These are phyloP conservation scores for Zymoseptoria crescenta DNA, from an alignment of 2,329 filamentous ascomycete species.

Conservation along the genomic window DNA sequence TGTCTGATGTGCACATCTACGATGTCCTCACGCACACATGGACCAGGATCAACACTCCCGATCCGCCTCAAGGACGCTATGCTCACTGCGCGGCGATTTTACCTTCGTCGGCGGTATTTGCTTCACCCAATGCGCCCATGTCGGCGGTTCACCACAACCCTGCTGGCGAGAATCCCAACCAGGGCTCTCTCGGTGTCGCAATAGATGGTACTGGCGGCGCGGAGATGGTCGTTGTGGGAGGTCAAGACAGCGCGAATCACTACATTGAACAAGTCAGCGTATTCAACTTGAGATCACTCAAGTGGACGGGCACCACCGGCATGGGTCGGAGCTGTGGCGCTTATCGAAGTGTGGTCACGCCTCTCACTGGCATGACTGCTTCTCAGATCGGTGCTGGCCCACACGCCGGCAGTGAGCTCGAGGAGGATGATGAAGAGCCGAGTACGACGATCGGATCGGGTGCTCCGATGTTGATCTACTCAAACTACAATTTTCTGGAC, in stretches of 20 bases:
- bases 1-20: conserved; percentile 97
- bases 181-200: conserved; percentile 77
- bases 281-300: conserved; percentile 89
- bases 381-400: conserved; percentile 57
- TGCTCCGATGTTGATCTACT: conserved; percentile 86
- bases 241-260: conserved; percentile 94
- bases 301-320: conserved; percentile 85
- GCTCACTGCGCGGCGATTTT: conserved; percentile 92
- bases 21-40: conserved; percentile 76
- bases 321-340: conserved; percentile 91
- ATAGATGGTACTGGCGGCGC: conserved; percentile 87
- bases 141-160: conserved; percentile 88
- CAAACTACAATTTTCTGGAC: conserved; percentile 97
- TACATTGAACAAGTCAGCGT: conserved; percentile 99
- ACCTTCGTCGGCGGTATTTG: conserved; percentile 78
- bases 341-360: conserved; percentile 89
- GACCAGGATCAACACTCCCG: conserved; percentile 66
- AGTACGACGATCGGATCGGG: conserved; percentile 33
- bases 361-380: conserved; percentile 60
- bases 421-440: conserved; percentile 32
- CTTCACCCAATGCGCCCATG: conserved; percentile 72
- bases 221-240: conserved; percentile 95
- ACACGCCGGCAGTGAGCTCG: conserved; percentile 34
- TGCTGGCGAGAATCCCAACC: conserved; percentile 71
- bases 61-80: conserved; percentile 87